Evolutionary conservation across 306 rosid genomes (phyloP).

Genomic region (Dryas drummondii): DNA sequence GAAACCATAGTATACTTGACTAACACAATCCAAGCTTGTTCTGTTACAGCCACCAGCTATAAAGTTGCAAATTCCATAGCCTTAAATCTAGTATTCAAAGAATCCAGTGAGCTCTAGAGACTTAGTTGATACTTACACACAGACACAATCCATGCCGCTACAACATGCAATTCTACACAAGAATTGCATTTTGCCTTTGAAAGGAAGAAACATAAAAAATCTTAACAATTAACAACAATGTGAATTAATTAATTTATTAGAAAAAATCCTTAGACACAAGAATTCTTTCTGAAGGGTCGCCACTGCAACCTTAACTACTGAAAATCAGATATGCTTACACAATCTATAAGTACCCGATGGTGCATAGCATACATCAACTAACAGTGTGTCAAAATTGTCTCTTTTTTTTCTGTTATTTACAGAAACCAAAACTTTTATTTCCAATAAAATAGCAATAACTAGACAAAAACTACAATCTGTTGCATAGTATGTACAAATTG

Average conservation of each 20-base stretch:
- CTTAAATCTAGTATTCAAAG: neutral
- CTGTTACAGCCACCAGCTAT: neutral
- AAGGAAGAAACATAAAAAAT: neutral
- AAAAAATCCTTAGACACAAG: neutral
- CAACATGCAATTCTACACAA: neutral
- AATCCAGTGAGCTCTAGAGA: neutral
- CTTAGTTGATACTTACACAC: neutral
- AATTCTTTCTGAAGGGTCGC: neutral
- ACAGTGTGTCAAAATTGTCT: neutral
- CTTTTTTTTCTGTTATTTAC: too few species aligned
- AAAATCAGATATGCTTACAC: neutral
- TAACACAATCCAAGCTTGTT: conserved; percentile 11
- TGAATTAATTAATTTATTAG: neutral
- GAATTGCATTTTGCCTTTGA: neutral
- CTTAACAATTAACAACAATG: neutral
- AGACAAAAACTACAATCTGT: too few species aligned
- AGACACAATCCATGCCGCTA: neutral
- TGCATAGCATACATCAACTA: neutral
- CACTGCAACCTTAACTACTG: neutral
- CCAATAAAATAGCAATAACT: too few species aligned
- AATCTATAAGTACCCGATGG: neutral
- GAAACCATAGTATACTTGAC: neutral
- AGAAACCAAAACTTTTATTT: too few species aligned
- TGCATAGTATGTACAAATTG: too few species aligned
- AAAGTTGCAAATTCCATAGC: neutral